Conservation (phyloP, 495 filamentous ascomycete species). For the Aspergillus sclerotiicarbonarius region DNA sequence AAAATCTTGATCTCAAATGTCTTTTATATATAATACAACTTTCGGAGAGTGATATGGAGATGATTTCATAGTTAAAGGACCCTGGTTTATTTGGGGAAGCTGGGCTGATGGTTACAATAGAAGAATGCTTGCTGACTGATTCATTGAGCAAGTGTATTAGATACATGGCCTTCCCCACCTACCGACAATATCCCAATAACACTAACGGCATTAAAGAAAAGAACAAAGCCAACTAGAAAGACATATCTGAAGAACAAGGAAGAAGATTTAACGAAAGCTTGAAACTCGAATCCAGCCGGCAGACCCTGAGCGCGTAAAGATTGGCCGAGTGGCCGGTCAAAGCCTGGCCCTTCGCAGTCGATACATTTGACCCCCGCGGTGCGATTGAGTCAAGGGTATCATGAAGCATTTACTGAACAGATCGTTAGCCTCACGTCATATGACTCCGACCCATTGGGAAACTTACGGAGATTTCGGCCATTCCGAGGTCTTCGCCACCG, state of each 20-base stretch:
- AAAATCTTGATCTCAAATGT: no score
- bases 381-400: slow-evolving; percentile 9
- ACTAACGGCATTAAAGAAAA: slow-evolving; percentile 11
- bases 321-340: slow-evolving; percentile 1
- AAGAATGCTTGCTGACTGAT: neutral
- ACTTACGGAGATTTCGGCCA: slow-evolving; percentile 54
- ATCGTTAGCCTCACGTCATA: neutral
- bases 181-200: slow-evolving; percentile 6
- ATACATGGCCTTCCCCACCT: slow-evolving; percentile 19
- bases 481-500: slow-evolving; percentile 46
- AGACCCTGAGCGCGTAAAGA: slow-evolving; percentile 7
- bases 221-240: neutral
- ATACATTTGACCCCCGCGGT: slow-evolving; percentile 8
- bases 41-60: no score
- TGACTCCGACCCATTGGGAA: neutral
- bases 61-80: neutral
- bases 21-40: no score
- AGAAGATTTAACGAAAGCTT: slow-evolving; percentile 4
- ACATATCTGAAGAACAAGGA: slow-evolving; percentile 12
- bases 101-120: neutral
- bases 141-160: slow-evolving; percentile 18
- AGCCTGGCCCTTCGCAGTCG: neutral
- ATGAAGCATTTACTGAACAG: slow-evolving; percentile 24
- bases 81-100: neutral
- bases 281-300: slow-evolving; percentile 7